Conservation (phyloP, 495 filamentous ascomycete genomes). For the Penicillium tannophilum region DNA sequence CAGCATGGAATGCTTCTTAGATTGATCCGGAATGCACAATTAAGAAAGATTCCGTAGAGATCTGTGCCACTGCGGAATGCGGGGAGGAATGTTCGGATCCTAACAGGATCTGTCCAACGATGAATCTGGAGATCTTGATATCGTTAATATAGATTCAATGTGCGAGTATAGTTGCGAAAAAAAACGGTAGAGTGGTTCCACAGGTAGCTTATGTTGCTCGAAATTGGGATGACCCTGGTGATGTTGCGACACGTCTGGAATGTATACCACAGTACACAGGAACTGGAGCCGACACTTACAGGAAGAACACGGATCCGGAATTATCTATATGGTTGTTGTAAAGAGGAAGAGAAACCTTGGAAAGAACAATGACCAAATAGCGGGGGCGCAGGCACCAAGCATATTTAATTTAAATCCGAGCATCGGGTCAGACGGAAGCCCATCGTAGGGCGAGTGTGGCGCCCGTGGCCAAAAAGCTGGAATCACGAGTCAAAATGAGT, state of each 20-base stretch:
- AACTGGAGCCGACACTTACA: too few species aligned
- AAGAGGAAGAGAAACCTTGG: background rate
- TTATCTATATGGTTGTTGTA: background rate
- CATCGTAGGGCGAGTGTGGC: conserved; percentile 10
- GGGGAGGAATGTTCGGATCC: conserved; percentile 23
- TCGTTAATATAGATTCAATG: background rate
- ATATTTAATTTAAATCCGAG: background rate
- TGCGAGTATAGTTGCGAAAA: background rate
- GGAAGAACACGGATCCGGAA: too few species aligned
- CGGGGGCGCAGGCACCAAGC: background rate
- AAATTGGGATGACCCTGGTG: conserved; percentile 1
- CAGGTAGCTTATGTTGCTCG: background rate
- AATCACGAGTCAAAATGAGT: background rate
- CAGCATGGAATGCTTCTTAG: conserved; percentile 23
- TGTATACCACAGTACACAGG: conserved; percentile 1
- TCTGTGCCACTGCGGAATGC: conserved; percentile 26
- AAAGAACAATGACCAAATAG: background rate
- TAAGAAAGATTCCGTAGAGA: conserved; percentile 22
- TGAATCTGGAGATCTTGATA: background rate
- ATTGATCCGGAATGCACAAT: conserved; percentile 23
- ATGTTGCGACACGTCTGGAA: conserved; percentile 8
- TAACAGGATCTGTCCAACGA: background rate
- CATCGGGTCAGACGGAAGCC: conserved; percentile 22
- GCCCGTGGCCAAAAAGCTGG: conserved; percentile 8
- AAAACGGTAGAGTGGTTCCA: background rate